Conservation (phyloP, 768 basidiomycete genomes). For the Mycena indigotica region DNA sequence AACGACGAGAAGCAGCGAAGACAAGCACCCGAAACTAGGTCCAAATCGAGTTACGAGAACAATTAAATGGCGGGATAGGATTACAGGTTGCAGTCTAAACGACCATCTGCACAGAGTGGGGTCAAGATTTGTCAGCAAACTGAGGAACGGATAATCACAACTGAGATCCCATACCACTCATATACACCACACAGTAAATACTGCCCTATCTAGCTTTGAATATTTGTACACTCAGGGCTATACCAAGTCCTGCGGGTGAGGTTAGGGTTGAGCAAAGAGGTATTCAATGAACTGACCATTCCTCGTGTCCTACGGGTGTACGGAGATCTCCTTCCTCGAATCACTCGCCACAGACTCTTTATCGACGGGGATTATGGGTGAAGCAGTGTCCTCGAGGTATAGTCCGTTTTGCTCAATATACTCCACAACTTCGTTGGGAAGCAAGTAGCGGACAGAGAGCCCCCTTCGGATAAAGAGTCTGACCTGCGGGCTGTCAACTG, state of each 20-base stretch:
- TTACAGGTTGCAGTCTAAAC: background rate
- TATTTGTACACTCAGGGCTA: slow-evolving; percentile 16
- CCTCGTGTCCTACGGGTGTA: slow-evolving; percentile 19
- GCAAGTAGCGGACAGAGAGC: slow-evolving; percentile 83
- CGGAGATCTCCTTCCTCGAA: slow-evolving; percentile 32
- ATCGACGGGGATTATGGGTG: slow-evolving; percentile 15
- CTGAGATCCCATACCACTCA: slow-evolving; percentile 22
- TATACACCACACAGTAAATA: slow-evolving; percentile 24
- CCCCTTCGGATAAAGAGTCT: slow-evolving; percentile 79
- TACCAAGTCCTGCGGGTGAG: slow-evolving; percentile 13
- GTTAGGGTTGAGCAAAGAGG: slow-evolving; percentile 9
- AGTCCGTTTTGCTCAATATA: slow-evolving; percentile 89
- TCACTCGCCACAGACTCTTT: slow-evolving; percentile 32
- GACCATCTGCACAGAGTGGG: background rate
- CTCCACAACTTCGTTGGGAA: slow-evolving; percentile 88
- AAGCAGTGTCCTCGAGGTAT: slow-evolving; percentile 63
- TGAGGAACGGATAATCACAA: slow-evolving; percentile 21
- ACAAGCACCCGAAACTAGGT: too few relatives aligned
- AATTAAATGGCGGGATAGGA: too few relatives aligned
- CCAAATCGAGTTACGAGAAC: too few relatives aligned
- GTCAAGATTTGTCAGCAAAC: slow-evolving; percentile 11
- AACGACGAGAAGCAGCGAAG: too few relatives aligned
- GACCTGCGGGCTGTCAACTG: too few relatives aligned
- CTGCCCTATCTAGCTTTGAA: slow-evolving; percentile 20
- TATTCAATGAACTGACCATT: slow-evolving; percentile 20